A percentile compares a stretch with the other conserved stretches of the same genome.
Conservation (phyloP, 2,329 filamentous ascomycete species). For the Fusarium globosum region DNA sequence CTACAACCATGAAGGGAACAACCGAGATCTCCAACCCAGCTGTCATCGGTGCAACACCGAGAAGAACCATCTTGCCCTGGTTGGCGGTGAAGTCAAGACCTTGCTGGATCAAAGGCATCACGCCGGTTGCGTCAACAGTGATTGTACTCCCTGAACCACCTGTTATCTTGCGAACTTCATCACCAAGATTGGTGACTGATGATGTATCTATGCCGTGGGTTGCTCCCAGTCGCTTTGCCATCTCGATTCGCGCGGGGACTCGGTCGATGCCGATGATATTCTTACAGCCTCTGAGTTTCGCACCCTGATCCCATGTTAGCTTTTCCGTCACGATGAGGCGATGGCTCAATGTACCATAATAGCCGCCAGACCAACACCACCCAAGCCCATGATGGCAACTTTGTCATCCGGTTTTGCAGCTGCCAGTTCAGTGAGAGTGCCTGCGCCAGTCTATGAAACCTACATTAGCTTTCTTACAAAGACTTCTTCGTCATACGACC, state of each 20-base stretch:
- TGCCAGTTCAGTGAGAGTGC: not conserved
- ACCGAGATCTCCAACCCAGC: not conserved
- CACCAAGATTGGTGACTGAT: not conserved
- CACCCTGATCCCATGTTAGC: not conserved
- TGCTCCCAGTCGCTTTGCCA: not conserved
- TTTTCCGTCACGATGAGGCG: too few relatives aligned
- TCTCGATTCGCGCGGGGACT: not conserved
- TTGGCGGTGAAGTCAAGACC: not conserved
- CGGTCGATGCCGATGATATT: not conserved
- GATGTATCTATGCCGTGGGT: not conserved
- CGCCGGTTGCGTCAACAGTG: not conserved
- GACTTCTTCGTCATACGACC: too few relatives aligned
- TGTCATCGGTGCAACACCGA: not conserved
- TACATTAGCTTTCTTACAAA: too few relatives aligned
- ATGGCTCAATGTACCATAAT: not conserved
- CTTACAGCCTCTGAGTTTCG: not conserved
- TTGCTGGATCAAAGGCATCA: not conserved
- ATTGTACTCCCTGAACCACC: not conserved
- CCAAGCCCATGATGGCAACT: not conserved
- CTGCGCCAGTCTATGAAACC: not conserved
- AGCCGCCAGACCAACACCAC: not conserved
- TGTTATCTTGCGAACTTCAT: not conserved
- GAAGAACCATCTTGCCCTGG: not conserved
- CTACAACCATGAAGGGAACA: not conserved
- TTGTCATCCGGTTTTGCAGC: not conserved